Evolutionary conservation across 2,329 filamentous ascomycete species (phyloP), one percentile per base, ranked within the genome.

Genomic region (Neopestalotiopsis rosae): DNA sequence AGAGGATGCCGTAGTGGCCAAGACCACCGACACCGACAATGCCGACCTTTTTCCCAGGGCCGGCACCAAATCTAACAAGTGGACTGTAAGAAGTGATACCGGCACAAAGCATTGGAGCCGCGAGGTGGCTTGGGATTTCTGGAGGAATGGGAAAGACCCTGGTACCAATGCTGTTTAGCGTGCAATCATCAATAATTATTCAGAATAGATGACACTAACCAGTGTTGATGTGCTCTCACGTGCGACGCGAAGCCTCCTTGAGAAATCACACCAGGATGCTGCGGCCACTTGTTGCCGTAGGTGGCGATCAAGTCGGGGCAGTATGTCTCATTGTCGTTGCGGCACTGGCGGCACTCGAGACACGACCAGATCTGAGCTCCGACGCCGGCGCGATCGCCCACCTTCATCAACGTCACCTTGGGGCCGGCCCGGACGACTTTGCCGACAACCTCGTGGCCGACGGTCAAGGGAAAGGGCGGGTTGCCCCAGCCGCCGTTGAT

Each of bases 1-100:
- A 93, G 74, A 93, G 82, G 62, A 94, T 79, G 7, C 87, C 92
- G 74, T 92, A 91, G 81, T 94, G 91, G 5, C 91, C 91, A 68
- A 93, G 87, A 13, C 91, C 91, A 20, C 91, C 91, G 72, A 94
- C 83, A 71, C 92, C 92, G 9, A 94, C 88, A 70, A 95, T 88
- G 49, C 88, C 92, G 28, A 94, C 89, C 83, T 93, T 94, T 85
- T 93, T 94, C 71, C 94, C 93, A 1, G 92, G 92, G 0, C 92
- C 92, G 69, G 88, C 87, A 28, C 92, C 92, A 76, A 94, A 90
- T 63, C 93, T 88, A 72, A 93, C 90, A 14, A 97, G 86, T 1
- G 94, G 94, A 70, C 89, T 92, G 83, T 90, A 97, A 69, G 90
- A 90, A 3, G 94, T 97, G 72, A 97, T 86, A 71, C 94, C 94